Conservation (phyloP, 441 rosid species). For the Euphorbia schlechtendalii region DNA sequence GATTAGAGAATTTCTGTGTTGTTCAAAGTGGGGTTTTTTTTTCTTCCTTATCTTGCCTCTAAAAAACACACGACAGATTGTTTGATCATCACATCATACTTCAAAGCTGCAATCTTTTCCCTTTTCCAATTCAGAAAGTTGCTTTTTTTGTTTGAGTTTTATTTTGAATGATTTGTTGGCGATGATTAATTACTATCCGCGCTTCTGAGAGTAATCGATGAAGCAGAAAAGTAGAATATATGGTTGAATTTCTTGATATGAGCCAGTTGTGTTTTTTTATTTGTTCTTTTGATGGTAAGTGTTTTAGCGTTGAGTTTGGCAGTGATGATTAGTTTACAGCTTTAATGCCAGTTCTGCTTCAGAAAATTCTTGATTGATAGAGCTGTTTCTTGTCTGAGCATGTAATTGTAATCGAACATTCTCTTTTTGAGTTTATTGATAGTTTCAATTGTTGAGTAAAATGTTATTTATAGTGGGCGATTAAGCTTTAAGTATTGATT, state of each 20-base stretch:
- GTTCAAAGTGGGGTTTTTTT: conserved; percentile 42
- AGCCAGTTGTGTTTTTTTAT: too few species aligned
- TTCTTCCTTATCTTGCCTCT: conserved; percentile 34
- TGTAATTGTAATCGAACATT: neutral
- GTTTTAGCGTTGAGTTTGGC: too few species aligned
- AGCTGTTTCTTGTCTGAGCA: conserved; percentile 66
- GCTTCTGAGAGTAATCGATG: too few species aligned
- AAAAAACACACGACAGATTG: conserved; percentile 32
- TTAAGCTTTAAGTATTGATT: neutral
- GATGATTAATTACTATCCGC: conserved; percentile 35
- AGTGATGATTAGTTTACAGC: too few species aligned
- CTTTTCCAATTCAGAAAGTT: neutral
- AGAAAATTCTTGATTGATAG: conserved; percentile 80
- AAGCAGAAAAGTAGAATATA: too few species aligned
- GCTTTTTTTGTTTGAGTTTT: neutral
- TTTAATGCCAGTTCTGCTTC: conserved; percentile 90
- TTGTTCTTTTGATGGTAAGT: too few species aligned
- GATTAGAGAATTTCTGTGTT: conserved; percentile 23
- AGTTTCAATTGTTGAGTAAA: too few species aligned
- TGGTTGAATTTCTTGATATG: too few species aligned
- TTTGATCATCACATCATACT: too few species aligned
- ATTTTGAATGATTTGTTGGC: conserved; percentile 22
- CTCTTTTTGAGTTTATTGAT: neutral
- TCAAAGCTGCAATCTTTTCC: neutral
- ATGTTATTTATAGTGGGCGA: too few species aligned